These are phyloP conservation scores for Pythium chondricola DNA, from an alignment of 352 stramenopile species.

Conservation along the genomic window DNA sequence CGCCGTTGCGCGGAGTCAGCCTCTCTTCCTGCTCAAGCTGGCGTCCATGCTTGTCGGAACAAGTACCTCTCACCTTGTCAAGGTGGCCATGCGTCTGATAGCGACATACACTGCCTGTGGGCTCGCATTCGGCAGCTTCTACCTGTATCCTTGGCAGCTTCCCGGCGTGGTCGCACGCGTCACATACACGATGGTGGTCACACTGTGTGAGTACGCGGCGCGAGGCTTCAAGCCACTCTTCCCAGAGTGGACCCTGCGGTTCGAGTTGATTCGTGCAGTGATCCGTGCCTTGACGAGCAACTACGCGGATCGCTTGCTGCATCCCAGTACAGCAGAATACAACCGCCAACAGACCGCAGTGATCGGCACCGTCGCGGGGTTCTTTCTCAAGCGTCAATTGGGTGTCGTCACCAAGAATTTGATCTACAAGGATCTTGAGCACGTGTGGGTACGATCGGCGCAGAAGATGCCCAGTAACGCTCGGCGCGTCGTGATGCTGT, in stretches of 20 bases:
- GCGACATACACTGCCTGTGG: not conserved
- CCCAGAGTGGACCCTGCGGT: conserved; percentile 39
- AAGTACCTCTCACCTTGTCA: too few relatives aligned
- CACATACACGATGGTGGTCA: not conserved
- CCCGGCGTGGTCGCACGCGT: not conserved
- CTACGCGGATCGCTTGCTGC: conserved; percentile 6
- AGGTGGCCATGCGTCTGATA: not conserved
- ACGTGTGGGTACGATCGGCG: conserved; percentile 32
- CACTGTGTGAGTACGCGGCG: conserved; percentile 2
- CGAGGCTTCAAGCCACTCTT: conserved; percentile 33
- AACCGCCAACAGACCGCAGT: conserved; percentile 2
- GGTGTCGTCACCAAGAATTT: conserved; percentile 20
- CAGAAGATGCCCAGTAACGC: not conserved
- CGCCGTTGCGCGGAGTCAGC: too few relatives aligned
- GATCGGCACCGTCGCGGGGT: not conserved
- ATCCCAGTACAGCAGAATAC: not conserved
- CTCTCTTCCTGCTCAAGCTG: too few relatives aligned
- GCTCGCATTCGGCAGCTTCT: conserved; percentile 2
- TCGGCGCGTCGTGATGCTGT: conserved; percentile 37
- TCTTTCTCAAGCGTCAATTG: conserved; percentile 2
- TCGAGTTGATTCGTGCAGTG: conserved; percentile 15
- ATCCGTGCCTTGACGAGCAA: conserved; percentile 13
- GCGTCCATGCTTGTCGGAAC: too few relatives aligned
- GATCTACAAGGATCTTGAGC: conserved; percentile 30
- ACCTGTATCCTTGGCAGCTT: conserved; percentile 3